Base-by-base conservation (phyloP, 2,329 filamentous ascomycete genomes). In the Hypocreales sp. region DNA sequence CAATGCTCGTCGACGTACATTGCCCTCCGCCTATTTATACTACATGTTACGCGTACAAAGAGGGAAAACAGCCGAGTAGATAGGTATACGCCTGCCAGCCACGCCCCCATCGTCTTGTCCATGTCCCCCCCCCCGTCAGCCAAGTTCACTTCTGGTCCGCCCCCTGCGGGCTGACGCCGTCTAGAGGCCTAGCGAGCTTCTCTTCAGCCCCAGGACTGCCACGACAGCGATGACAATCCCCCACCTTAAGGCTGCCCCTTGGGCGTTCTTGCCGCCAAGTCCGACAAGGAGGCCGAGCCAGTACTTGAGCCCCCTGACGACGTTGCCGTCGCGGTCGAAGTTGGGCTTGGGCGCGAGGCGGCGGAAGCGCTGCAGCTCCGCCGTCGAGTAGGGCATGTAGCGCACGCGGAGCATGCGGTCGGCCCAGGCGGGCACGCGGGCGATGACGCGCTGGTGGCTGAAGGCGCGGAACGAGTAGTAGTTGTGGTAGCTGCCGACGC, bases 251-350 rank as follows among this genome's bases (percentile, higher is more conserved):
- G 68, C 55, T 47, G 59, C 60, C 48, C 59, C 59, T 53, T 60
- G 60, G 17, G 48, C 48, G 31, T 55, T 52, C 33, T 55, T 54
- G 17, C 60, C 57, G 20, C 71, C 70, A 21, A 74, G 55, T 7
- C 60, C 51, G 12, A 66, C 34, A 19, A 73, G 29, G 22, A 73
- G 42, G 32, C 54, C 44, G 13, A 61, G 3, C 64, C 68, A 75
- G 47, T 74, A 74, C 22, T 44, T 48, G 4, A 67, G 24, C 1
- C 69, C 65, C 33, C 51, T 56, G 37, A 62, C 44, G 30, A 60
- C 53, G 19, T 57, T 58, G 35, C 72, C 71, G 31, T 64, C 49
- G 40, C 74, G 67, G 47, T 75, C 68, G 44, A 79, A 79, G 48
- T 72, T 60, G 35, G 72, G 68, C 44, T 56, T 63, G 35, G 45